Base-by-base conservation (phyloP, 2,329 filamentous ascomycete species). In the Colletotrichum spinosum region DNA sequence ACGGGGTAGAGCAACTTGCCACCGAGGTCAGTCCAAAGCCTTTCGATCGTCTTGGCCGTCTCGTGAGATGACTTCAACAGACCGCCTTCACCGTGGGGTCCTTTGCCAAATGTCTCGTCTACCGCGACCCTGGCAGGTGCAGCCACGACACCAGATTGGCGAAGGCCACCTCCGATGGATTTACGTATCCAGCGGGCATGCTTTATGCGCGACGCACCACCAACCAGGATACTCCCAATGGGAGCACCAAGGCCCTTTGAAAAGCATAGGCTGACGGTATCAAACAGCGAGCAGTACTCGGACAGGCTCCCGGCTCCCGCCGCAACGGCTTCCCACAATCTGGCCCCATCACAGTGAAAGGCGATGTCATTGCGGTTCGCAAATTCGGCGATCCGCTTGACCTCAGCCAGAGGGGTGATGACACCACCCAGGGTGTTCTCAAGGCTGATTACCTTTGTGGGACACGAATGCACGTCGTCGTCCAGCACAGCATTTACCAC, bases 401-500 rank as follows among this genome's bases (percentile, higher is more conserved):
- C 85, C 75, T 97, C 93, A 2, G 79, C 78, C 1, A 97, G 83
- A 0, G 94, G 94, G 84, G 92, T 90, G 49, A 97, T 83, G 71
- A 89, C 88, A 33, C 94, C 94, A 60, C 88, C 87, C 54, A 97
- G 84, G 1, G 94, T 97, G 75, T 97, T 97, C 74, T 97, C 94
- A 52, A 97, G 81, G 67, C 87, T 90, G 70, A 97, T 92, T 55
- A 97, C 86, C 49, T 87, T 87, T 0, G 94, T 97, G 0, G 94
- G 93, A 72, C 91, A 94, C 38, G 84, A 82, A 75, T 97, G 93
- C 17, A 96, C 86, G 70, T 97, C 88, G 59, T 92, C 85, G 69
- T 84, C 82, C 0, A 94, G 74, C 0, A 90, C 83, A 5, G 86
- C 87, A 68, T 91, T 80, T 67, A 87, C 84, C 73, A 90, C 78